These are phyloP conservation scores for Schwanniomyces etchellsii DNA, from an alignment of 1,139 yeast genomes.

Conservation along the genomic window DNA sequence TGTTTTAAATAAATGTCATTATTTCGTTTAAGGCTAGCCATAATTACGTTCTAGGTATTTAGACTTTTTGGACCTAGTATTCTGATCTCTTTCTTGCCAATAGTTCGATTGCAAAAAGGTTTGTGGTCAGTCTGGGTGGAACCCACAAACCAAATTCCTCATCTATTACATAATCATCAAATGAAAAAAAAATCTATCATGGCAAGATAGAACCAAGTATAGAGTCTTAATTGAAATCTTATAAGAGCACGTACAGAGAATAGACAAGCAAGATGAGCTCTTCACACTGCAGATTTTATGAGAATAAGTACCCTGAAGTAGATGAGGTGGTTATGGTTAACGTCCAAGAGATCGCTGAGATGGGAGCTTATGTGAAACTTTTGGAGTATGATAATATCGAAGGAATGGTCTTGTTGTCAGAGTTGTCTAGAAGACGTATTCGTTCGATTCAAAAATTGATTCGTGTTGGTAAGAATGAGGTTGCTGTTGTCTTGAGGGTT, in stretches of 20 bases:
- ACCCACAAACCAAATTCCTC: constrained; percentile 4
- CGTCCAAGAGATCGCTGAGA: constrained; percentile 96
- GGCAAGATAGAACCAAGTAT: not conserved
- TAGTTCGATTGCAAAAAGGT: constrained; percentile 6
- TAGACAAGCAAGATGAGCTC: constrained; percentile 54
- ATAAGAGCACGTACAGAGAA: constrained; percentile 1
- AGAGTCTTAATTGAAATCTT: not conserved
- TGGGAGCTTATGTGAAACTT: constrained; percentile 96
- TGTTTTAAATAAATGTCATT: constrained; percentile 1
- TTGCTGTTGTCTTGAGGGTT: constrained; percentile 97
- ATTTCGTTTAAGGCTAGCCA: not conserved
- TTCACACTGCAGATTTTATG: constrained; percentile 93
- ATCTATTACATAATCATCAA: not conserved
- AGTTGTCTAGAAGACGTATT: constrained; percentile 96
- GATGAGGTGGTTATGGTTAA: constrained; percentile 99
- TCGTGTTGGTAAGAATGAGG: constrained; percentile 98
- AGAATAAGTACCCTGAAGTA: constrained; percentile 97
- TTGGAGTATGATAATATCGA: constrained; percentile 96
- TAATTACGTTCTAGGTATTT: not conserved
- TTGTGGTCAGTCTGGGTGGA: too few relatives aligned
- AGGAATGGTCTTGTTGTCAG: constrained; percentile 96
- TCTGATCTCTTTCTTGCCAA: too few relatives aligned
- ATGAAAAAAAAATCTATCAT: constrained; percentile 1
- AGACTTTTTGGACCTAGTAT: too few relatives aligned
- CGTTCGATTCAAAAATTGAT: constrained; percentile 95